These are phyloP conservation scores for Artemisia argyi DNA, from an alignment of 129 eudicot genomes.

Conservation along the genomic window DNA sequence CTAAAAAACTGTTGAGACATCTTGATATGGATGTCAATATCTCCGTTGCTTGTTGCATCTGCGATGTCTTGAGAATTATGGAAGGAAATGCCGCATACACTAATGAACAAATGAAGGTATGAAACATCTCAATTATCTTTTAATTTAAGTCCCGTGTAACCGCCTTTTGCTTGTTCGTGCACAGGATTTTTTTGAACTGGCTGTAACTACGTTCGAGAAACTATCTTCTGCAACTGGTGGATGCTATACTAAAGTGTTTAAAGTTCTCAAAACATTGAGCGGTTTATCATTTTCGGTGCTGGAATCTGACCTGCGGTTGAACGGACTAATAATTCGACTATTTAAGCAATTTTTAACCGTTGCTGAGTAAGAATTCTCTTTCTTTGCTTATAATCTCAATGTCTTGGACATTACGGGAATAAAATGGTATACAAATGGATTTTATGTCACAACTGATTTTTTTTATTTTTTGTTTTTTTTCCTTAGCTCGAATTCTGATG, in stretches of 20 bases:
- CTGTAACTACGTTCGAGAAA: conserved; percentile 38
- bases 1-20: no score
- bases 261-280: conserved; percentile 34
- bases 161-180: no score
- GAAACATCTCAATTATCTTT: no score
- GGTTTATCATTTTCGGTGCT: conserved; percentile 22
- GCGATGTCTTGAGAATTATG: no score
- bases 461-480: no score
- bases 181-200: conserved; percentile 15
- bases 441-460: not conserved
- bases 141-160: no score
- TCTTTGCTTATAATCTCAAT: not conserved
- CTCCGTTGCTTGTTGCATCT: no score
- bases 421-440: not conserved
- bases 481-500: conserved; percentile 30
- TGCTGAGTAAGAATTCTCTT: conserved; percentile 35
- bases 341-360: conserved; percentile 37
- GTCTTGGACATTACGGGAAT: not conserved
- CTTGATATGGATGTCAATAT: no score
- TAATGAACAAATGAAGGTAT: no score
- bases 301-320: conserved; percentile 41
- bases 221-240: conserved; percentile 35
- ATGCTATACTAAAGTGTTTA: conserved; percentile 29
- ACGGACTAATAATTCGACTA: conserved; percentile 33
- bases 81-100: no score